Conservation (phyloP, 768 basidiomycete genomes). For the Lentinula sp. region DNA sequence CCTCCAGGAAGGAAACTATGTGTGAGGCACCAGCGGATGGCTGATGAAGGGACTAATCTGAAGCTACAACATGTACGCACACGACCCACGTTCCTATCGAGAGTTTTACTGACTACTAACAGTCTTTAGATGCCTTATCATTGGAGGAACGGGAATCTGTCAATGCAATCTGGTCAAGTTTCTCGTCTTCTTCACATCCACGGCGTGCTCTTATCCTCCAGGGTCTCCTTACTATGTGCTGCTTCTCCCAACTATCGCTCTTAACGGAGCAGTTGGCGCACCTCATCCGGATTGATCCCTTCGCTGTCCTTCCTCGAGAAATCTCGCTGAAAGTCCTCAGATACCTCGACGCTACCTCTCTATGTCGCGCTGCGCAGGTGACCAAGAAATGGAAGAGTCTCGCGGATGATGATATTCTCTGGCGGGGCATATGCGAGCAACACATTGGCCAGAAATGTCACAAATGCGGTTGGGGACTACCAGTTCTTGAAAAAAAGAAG, state of each 20-base stretch:
- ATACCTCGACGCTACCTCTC: constrained; percentile 86
- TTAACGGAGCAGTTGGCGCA: constrained; percentile 88
- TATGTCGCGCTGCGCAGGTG: constrained; percentile 92
- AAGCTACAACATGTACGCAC: constrained; percentile 80
- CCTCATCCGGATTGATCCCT: constrained; percentile 95
- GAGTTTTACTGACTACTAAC: constrained; percentile 1
- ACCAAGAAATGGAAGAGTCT: constrained; percentile 77
- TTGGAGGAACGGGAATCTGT: constrained; percentile 82
- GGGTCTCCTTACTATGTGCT: constrained; percentile 98
- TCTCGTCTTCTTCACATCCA: constrained; percentile 89
- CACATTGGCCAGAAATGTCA: constrained; percentile 96
- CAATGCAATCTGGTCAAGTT: constrained; percentile 92
- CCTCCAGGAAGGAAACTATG: constrained; percentile 71
- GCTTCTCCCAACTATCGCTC: constrained; percentile 96
- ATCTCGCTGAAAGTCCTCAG: constrained; percentile 81
- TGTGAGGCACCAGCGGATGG: constrained; percentile 92
- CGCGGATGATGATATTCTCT: constrained; percentile 93
- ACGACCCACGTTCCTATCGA: neutral
- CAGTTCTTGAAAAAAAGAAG: constrained; percentile 76
- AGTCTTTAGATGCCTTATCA: constrained; percentile 90
- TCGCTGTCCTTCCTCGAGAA: constrained; percentile 85
- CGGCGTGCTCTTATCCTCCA: constrained; percentile 91
- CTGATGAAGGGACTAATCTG: constrained; percentile 89
- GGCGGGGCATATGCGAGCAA: constrained; percentile 96
- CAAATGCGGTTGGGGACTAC: constrained; percentile 97